phyloP scores from a whole-genome alignment of 768 basidiomycete species.

The Rhodotorula toruloides region DNA sequence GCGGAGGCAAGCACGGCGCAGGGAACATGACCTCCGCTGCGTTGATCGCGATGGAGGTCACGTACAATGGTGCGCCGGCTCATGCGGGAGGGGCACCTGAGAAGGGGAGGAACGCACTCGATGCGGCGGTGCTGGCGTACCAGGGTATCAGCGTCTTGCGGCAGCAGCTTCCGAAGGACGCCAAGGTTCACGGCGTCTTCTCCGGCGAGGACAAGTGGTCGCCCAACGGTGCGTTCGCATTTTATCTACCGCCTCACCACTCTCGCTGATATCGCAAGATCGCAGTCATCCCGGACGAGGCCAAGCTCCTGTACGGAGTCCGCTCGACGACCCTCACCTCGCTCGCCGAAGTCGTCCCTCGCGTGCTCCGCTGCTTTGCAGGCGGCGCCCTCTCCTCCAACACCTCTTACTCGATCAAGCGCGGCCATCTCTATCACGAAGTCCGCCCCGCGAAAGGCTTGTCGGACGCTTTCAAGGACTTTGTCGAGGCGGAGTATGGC shows the following conservation, averaged over 20 bases:
- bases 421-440: not conserved
- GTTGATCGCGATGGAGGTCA: not conserved
- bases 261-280: no score
- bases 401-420: not conserved
- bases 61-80: not conserved
- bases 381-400: not conserved
- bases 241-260: no score
- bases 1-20: not conserved
- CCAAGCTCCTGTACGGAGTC: not conserved
- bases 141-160: not conserved
- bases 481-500: not conserved
- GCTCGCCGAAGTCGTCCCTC: not conserved
- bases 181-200: not conserved
- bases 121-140: not conserved
- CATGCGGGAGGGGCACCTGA: constrained; percentile 3
- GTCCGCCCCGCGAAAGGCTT: not conserved
- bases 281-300: not conserved
- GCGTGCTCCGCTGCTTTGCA: constrained; percentile 3
- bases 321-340: not conserved
- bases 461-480: not conserved
- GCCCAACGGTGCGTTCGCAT: no score
- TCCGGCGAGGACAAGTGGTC: not conserved
- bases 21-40: not conserved
- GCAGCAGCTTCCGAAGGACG: not conserved
- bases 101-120: not conserved